Percentiles rank a stretch among this genome's conserved stretches.
These are phyloP conservation scores for Dipteronia dyeriana DNA, from an alignment of 345 rosid genomes.

Conservation along the genomic window DNA sequence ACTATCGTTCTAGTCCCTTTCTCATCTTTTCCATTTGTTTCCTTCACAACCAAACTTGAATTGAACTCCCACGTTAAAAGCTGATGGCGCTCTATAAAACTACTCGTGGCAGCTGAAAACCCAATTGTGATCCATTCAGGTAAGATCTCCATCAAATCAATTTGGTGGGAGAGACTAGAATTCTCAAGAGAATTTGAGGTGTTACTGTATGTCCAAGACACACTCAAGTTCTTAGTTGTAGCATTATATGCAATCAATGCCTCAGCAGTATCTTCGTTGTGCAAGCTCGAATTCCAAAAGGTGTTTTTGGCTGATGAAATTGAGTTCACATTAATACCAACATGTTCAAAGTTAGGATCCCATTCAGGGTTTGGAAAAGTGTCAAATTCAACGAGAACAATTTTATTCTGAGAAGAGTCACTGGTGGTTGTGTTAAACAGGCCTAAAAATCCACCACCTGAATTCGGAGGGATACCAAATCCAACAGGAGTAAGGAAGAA, in stretches of 20 bases:
- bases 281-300: conserved; percentile 38
- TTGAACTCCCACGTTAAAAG: conserved; percentile 12
- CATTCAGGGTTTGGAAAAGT: conserved; percentile 24
- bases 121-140: conserved; percentile 18
- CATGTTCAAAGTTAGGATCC: conserved; percentile 32
- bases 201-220: conserved; percentile 42
- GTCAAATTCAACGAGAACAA: conserved; percentile 38
- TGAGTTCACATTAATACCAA: conserved; percentile 39
- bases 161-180: conserved; percentile 12
- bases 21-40: too few species aligned
- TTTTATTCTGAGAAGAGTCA: conserved; percentile 23
- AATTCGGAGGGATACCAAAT: conserved; percentile 44
- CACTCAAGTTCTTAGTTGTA: conserved; percentile 39
- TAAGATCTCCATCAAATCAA: conserved; percentile 14
- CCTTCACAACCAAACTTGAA: conserved; percentile 12
- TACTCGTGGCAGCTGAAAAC: conserved; percentile 18
- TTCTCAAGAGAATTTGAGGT: conserved; percentile 32
- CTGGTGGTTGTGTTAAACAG: conserved; percentile 29
- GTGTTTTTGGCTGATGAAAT: conserved; percentile 23
- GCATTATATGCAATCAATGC: conserved; percentile 41
- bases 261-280: conserved; percentile 26
- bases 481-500: conserved; percentile 43
- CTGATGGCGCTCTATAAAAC: not conserved
- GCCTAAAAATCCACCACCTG: conserved; percentile 45
- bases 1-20: not conserved